Base-by-base conservation (phyloP, 1,139 yeast species). In the Debaryomycetaceae sp. region DNA sequence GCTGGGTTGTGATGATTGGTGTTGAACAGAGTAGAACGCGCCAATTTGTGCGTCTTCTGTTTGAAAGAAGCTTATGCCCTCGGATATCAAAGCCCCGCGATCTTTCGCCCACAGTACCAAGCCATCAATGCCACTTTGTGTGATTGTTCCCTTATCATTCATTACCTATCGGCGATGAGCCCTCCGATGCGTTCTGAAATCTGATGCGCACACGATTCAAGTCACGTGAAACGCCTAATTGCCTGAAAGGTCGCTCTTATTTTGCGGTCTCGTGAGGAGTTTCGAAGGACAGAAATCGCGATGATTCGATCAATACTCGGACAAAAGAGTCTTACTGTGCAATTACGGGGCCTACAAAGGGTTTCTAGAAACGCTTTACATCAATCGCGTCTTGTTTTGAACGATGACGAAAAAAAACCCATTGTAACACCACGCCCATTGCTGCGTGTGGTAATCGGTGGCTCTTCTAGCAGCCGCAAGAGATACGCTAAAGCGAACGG, bases 371-470 rank as follows among this genome's bases (percentile, higher is more conserved):
- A n/a, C n/a, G n/a, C n/a, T n/a, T n/a, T n/a, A n/a, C n/a, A 18
- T 18, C 20, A 7, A 7, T 18, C 20, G 10, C 6, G 20, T 7
- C 20, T 10, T 10, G 6, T 18, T 6, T 18, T 10, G 10, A 18
- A 18, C 20, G 10, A 10, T 10, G 20, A 18, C 8, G 20, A 18
- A 10, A 18, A 18, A 10, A 18, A 18, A 10, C 20, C 20, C 10
- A 18, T 18, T 15, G 12, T 11, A 6, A 24, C 16, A 6, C 26
- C 18, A 34, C 48, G 70, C 37, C 69, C 69, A n/a, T 54, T 65
- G 37, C 62, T 68, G 40, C 49, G 72, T 45, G 70, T 65, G 16
- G 68, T 69, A 26, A 62, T 65, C 30, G 71, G 71, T 3, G 65
- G 67, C 1, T 32, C 53, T 3, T 39, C 43, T 21, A 43, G 42